Evolutionary conservation across 768 basidiomycete species (phyloP), one percentile per base, ranked within the genome.

Genomic region (Boletus edulis): DNA sequence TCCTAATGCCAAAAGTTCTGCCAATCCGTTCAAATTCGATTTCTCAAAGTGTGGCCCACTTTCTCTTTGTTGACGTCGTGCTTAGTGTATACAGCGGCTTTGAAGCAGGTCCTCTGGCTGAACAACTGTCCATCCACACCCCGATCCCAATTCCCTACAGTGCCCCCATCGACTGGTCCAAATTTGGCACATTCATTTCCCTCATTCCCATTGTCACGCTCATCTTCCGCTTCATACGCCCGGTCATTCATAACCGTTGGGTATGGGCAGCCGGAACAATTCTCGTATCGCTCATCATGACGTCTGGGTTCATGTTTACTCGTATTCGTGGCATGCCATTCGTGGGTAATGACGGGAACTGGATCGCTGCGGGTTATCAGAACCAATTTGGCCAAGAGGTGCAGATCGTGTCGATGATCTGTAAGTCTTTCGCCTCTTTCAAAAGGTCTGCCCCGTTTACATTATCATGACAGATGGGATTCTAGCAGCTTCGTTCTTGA

Each of bases 301-400:
- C 86, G 20, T 85, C 88, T 10, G 97, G 97, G 9, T 89, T 85
- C 77, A 99, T 99, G 97, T 99, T 96, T 75, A 90, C 89, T 55
- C 89, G 87, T 59, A 99, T 99, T 62, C 86, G 96, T 58, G 80
- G 79, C 32, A 79, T 80, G 45, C 94, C 93, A 3, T 93, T 82
- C 67, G 76, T 75, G 22, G 84, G 82, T 29, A 75, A 76, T 0
- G 78, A 82, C 52, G 85, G 86, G 22, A 75, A 80, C 46, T 94
- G 93, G 89, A 87, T 99, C 63, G 90, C 94, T 10, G 79, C 74
- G 11, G 96, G 96, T 5, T 98, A 86, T 74, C 86, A 87, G 68
- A 93, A 85, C 62, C 94, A 97, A 71, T 90, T 81, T 66, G 96
- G 95, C 8, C 88, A 95, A 70, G 97, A 99, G 75, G 89, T 89